phyloP scores from a whole-genome alignment of 768 basidiomycete species.

The Naganishia vishniacii region DNA sequence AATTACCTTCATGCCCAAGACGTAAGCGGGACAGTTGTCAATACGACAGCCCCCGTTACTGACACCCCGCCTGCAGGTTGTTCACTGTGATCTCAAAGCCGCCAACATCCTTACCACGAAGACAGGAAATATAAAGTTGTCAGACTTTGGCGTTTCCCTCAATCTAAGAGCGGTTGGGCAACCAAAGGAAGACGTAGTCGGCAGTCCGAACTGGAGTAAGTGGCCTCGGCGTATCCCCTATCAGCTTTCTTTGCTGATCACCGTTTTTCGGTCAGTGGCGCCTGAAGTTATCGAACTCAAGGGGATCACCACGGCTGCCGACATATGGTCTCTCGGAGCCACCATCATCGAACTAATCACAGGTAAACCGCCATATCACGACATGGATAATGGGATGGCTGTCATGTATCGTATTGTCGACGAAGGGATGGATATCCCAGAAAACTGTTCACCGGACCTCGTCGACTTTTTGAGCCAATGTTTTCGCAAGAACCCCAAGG shows the following conservation, averaged over 20 bases:
- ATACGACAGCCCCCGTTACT: background rate
- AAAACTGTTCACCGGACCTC: slow-evolving; percentile 67
- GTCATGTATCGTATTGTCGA: slow-evolving; percentile 99
- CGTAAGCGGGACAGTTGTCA: slow-evolving; percentile 33
- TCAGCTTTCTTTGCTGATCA: background rate
- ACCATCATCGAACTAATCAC: slow-evolving; percentile 91
- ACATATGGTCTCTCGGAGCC: slow-evolving; percentile 93
- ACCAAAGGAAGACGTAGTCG: slow-evolving; percentile 62
- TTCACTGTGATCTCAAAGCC: slow-evolving; percentile 96
- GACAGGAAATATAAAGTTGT: slow-evolving; percentile 92
- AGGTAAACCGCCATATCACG: slow-evolving; percentile 83
- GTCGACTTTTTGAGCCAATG: slow-evolving; percentile 76
- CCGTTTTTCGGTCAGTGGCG: slow-evolving; percentile 57
- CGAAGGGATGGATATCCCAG: slow-evolving; percentile 77
- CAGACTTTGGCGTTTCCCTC: slow-evolving; percentile 95
- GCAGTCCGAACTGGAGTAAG: slow-evolving; percentile 91
- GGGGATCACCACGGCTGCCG: slow-evolving; percentile 60
- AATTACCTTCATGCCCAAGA: slow-evolving; percentile 78
- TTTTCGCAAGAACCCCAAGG: slow-evolving; percentile 78
- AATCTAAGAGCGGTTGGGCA: slow-evolving; percentile 77
- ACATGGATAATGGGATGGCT: slow-evolving; percentile 82
- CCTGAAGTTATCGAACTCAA: slow-evolving; percentile 88
- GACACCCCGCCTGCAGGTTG: slow-evolving; percentile 57
- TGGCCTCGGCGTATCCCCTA: slow-evolving; percentile 10
- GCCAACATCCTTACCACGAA: slow-evolving; percentile 99